Base-by-base conservation (phyloP, 768 basidiomycete species). In the Mycena metata region DNA sequence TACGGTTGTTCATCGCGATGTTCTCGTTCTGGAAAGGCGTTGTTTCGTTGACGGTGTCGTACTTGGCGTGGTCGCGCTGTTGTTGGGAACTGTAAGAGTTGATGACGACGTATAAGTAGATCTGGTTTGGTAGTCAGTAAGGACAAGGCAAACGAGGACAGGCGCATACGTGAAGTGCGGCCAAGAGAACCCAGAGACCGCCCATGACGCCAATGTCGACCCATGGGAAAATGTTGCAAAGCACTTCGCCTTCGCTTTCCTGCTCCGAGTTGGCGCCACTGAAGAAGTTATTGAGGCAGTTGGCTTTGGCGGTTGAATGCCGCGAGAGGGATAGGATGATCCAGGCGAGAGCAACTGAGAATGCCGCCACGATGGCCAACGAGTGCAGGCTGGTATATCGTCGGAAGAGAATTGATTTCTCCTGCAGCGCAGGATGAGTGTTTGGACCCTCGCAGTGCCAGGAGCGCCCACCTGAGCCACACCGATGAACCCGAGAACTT, bases 221-320 rank as follows among this genome's bases (percentile, higher is more conserved):
- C 94, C 96, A 98, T 6, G 95, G 85, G 76, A 98, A 97, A 61
- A 98, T 91, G 52, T 90, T 84, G 80, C 98, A 99, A 24, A 99
- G 84, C 7, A 87, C 89, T 41, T 90, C 78, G 8, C 90, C 93
- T 76, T 95, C 87, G 42, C 79, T 77, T 56, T 79, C 71, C 66
- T 72, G 75, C 15, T 80, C 78, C 6, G 75, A 41, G 24, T 15
- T 56, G 35, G 79, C 74, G 71, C 81, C 76, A 19, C 82, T 75
- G 76, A 90, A 93, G 81, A 89, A 93, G 47, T 84, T 79, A 4
- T 70, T 57, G 66, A 90, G 80, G 76, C 97, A 99, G 3, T 85
- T 83, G 2, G 82, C 72, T 72, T 92, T 85, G 21, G 96, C 95
- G 2, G 84, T 86, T 16, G 81, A 84, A 76, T 99, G 98, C 36